Percentiles rank a stretch among this genome's conserved stretches.
These are phyloP conservation scores for Pistacia vera DNA, from an alignment of 345 rosid species.

Conservation along the genomic window DNA sequence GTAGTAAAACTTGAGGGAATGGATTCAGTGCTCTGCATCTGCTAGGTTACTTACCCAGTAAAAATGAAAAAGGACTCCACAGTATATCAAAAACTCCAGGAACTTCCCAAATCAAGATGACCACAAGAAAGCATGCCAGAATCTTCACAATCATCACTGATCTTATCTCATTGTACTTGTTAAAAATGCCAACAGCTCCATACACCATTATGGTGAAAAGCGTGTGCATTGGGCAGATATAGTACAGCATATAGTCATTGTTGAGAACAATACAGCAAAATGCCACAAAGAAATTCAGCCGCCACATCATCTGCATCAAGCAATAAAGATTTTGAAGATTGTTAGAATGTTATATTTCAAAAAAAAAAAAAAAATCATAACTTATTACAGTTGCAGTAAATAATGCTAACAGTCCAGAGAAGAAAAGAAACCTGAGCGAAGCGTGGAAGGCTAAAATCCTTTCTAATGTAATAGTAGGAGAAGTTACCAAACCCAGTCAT, in stretches of 20 bases:
- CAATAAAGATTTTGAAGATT: conserved; percentile 23
- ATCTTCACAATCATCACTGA: conserved; percentile 90
- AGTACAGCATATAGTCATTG: conserved; percentile 94
- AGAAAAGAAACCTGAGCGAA: conserved; percentile 72
- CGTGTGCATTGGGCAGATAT: conserved; percentile 99
- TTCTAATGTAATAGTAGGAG: conserved; percentile 91
- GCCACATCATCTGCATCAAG: conserved; percentile 98
- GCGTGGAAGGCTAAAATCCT: conserved; percentile 92
- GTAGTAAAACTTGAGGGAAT: background rate
- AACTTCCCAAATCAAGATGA: conserved; percentile 89
- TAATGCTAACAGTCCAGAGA: background rate
- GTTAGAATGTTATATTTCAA: conserved; percentile 10
- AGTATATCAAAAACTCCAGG: conserved; percentile 82
- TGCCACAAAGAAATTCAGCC: conserved; percentile 90
- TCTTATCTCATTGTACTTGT: conserved; percentile 82
- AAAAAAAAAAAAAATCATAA: background rate
- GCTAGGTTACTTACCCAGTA: conserved; percentile 57
- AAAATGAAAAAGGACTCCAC: conserved; percentile 78
- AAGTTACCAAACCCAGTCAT: conserved; percentile 99
- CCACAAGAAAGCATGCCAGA: conserved; percentile 78
- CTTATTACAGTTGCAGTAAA: conserved; percentile 11
- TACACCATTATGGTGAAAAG: conserved; percentile 95
- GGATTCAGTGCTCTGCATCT: background rate
- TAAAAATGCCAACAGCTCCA: conserved; percentile 87
- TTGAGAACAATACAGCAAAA: conserved; percentile 87